phyloP scores from a whole-genome alignment of 495 filamentous ascomycete species.

The Podospora conica region DNA sequence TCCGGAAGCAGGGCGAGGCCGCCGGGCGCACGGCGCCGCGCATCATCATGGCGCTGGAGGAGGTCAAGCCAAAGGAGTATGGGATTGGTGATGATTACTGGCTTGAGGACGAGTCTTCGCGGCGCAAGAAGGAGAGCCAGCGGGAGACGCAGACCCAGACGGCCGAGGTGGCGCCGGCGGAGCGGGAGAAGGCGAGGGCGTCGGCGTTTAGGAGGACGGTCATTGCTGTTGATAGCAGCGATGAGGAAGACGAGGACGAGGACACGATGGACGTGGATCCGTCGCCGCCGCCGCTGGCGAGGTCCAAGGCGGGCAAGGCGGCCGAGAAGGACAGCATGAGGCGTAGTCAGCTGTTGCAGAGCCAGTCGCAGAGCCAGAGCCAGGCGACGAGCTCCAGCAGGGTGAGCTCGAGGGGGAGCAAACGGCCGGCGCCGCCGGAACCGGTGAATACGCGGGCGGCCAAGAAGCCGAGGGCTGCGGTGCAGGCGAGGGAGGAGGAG shows the following conservation, averaged over 20 bases:
- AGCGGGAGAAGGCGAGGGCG: not conserved
- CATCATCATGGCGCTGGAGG: slow-evolving; percentile 74
- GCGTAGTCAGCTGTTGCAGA: slow-evolving; percentile 12
- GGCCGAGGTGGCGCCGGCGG: not conserved
- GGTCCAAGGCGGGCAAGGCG: slow-evolving; percentile 25
- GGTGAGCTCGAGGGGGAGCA: slow-evolving; percentile 20
- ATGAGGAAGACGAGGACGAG: slow-evolving; percentile 28
- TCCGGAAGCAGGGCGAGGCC: slow-evolving; percentile 56
- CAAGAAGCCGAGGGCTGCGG: slow-evolving; percentile 38
- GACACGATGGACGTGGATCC: not conserved
- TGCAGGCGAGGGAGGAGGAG: slow-evolving; percentile 30
- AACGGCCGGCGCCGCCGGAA: slow-evolving; percentile 32
- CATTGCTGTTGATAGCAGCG: slow-evolving; percentile 33
- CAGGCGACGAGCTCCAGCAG: slow-evolving; percentile 17
- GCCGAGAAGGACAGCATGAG: slow-evolving; percentile 25
- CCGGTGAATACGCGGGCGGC: slow-evolving; percentile 31
- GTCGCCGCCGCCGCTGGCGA: slow-evolving; percentile 14
- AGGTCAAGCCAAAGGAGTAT: slow-evolving; percentile 69
- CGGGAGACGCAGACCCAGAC: slow-evolving; percentile 17
- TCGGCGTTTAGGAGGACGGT: slow-evolving; percentile 15
- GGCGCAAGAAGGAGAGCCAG: slow-evolving; percentile 26
- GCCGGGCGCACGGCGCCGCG: slow-evolving; percentile 43
- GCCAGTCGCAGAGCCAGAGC: slow-evolving; percentile 33
- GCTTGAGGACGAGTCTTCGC: slow-evolving; percentile 44
- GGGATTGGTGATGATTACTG: slow-evolving; percentile 84